phyloP scores from a whole-genome alignment of 1,284 basidiomycete genomes.

The Bjerkandera adusta region DNA sequence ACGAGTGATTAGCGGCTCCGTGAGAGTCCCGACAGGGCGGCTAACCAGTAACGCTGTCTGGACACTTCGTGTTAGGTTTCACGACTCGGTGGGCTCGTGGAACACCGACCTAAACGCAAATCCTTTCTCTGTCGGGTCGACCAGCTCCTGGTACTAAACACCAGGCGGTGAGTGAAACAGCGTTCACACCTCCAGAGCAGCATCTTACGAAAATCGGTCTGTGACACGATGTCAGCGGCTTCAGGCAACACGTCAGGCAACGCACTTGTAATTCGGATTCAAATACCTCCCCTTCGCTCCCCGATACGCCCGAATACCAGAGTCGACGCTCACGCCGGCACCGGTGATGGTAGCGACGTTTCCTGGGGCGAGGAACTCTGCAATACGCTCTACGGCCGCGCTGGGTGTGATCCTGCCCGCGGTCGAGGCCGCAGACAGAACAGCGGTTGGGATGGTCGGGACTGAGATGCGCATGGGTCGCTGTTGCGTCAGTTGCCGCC shows the following conservation, averaged over 20 bases:
- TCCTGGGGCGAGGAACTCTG: slow-evolving; percentile 64
- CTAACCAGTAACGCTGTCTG: slow-evolving; percentile 76
- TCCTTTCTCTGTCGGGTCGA: slow-evolving; percentile 67
- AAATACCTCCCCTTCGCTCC: slow-evolving; percentile 83
- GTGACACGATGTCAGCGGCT: background rate
- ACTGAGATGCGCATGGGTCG: slow-evolving; percentile 74
- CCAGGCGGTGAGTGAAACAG: slow-evolving; percentile 5
- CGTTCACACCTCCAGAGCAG: background rate
- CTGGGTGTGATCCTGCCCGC: slow-evolving; percentile 43
- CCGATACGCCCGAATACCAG: slow-evolving; percentile 86
- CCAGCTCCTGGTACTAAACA: slow-evolving; percentile 74
- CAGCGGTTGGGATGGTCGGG: slow-evolving; percentile 67
- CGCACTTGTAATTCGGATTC: slow-evolving; percentile 90
- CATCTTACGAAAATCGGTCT: slow-evolving; percentile 56
- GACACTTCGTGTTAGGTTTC: background rate
- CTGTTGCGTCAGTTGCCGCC: too few relatives aligned
- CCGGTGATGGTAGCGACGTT: slow-evolving; percentile 80
- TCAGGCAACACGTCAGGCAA: slow-evolving; percentile 12
- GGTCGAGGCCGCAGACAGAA: slow-evolving; percentile 41
- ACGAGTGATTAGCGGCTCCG: too few relatives aligned
- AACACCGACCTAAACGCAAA: slow-evolving; percentile 57
- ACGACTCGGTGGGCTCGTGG: background rate
- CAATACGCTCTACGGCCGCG: slow-evolving; percentile 64
- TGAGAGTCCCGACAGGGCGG: too few relatives aligned
- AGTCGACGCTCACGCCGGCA: slow-evolving; percentile 91